phyloP scores from a whole-genome alignment of 257 asterid genomes.

The Ligustrum vulgare region DNA sequence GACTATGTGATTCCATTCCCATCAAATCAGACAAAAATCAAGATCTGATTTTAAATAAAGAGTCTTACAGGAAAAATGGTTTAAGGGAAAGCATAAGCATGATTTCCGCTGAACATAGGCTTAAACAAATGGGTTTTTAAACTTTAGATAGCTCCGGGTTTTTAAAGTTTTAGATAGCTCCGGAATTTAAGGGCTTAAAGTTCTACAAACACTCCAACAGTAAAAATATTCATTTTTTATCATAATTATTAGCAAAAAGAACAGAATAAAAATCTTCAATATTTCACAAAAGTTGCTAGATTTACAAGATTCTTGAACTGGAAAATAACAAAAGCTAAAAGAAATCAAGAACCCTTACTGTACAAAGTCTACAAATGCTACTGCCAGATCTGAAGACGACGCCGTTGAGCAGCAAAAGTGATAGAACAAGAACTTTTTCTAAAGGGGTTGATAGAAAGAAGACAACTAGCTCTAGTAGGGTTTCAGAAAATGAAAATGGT shows the following conservation, averaged over 20 bases:
- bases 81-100: slow-evolving; percentile 35
- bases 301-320: slow-evolving; percentile 19
- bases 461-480: background rate
- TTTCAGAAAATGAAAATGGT: background rate
- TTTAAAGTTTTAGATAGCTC: slow-evolving; percentile 19
- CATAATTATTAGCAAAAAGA: slow-evolving; percentile 5
- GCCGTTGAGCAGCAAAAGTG: slow-evolving; percentile 14
- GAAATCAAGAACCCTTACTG: slow-evolving; percentile 19
- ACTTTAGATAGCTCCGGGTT: slow-evolving; percentile 23
- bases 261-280: background rate
- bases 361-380: slow-evolving; percentile 25
- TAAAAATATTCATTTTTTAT: slow-evolving; percentile 6
- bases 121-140: slow-evolving; percentile 25
- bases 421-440: background rate
- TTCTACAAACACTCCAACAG: background rate
- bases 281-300: background rate
- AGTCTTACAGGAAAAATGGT: slow-evolving; percentile 21
- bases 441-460: slow-evolving; percentile 1
- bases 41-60: slow-evolving; percentile 31
- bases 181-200: slow-evolving; percentile 27
- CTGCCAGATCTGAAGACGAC: slow-evolving; percentile 32
- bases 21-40: slow-evolving; percentile 30
- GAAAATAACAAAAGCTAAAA: slow-evolving; percentile 16
- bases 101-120: slow-evolving; percentile 41
- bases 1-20: slow-evolving; percentile 41